phyloP scores from a whole-genome alignment of 352 stramenopile genomes.

The Blastocystis sp. region DNA sequence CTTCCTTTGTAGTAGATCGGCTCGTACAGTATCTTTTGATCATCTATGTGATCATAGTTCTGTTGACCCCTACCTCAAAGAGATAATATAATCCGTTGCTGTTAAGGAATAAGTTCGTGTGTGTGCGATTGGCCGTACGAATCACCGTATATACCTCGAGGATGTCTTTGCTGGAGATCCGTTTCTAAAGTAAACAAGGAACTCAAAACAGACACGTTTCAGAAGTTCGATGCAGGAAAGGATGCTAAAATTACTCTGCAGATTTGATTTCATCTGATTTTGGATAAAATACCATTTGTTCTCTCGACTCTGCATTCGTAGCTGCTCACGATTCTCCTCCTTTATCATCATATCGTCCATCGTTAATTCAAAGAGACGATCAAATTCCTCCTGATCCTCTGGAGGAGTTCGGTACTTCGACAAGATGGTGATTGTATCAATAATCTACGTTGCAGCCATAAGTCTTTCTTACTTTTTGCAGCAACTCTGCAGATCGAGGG shows the following conservation, averaged over 20 bases:
- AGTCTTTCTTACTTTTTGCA: not conserved
- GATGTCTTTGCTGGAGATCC: not conserved
- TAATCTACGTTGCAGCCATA: not conserved
- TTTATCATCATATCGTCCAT: slow-evolving; percentile 53
- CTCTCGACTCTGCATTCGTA: not conserved
- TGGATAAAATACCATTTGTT: slow-evolving; percentile 16
- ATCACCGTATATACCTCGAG: not conserved
- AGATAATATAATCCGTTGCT: not conserved
- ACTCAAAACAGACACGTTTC: not conserved
- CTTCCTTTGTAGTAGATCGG: not conserved
- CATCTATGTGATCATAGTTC: not conserved
- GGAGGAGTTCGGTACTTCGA: not conserved
- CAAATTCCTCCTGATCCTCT: not conserved
- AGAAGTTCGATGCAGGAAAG: slow-evolving; percentile 12
- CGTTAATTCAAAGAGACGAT: slow-evolving; percentile 11
- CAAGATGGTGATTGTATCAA: not conserved
- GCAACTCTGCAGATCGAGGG: not conserved
- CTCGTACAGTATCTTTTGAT: slow-evolving; percentile 37
- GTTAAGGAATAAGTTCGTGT: not conserved
- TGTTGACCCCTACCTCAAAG: not conserved
- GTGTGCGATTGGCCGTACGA: not conserved
- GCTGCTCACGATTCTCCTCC: not conserved
- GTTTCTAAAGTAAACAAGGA: not conserved
- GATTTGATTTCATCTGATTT: slow-evolving; percentile 29
- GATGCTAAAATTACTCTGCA: slow-evolving; percentile 12